Evolutionary conservation across 305 asterid genomes (phyloP).

Genomic region (Galium porrigens): DNA sequence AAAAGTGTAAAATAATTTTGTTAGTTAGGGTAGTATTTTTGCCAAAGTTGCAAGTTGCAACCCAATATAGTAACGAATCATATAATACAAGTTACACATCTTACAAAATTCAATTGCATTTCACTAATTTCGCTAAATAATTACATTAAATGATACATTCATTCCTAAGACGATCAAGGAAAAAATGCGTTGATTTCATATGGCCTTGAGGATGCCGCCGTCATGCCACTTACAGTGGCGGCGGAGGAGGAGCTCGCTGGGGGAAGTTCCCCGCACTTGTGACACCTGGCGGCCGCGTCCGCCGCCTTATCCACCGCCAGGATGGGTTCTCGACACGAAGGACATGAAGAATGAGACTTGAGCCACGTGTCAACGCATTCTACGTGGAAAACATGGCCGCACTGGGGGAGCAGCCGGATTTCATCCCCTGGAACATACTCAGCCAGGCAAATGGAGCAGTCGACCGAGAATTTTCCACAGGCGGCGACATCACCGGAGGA

Average conservation of each 20-base stretch:
- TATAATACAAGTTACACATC: no score
- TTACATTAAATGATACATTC: neutral
- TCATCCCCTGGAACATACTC: constrained; percentile 52
- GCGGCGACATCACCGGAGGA: neutral
- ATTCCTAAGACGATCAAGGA: neutral
- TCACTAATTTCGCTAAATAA: neutral
- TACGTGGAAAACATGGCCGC: constrained; percentile 63
- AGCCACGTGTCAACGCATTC: constrained; percentile 66
- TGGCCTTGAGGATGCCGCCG: neutral
- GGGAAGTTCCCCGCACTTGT: constrained; percentile 42
- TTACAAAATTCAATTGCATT: neutral
- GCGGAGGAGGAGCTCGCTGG: constrained; percentile 9
- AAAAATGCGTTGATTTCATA: constrained; percentile 2
- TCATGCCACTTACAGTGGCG: neutral
- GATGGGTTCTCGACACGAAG: constrained; percentile 50
- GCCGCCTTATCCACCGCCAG: constrained; percentile 21
- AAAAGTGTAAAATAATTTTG: neutral
- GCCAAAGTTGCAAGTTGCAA: neutral
- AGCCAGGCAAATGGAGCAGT: constrained; percentile 63
- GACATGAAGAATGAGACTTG: constrained; percentile 54
- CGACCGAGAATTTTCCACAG: constrained; percentile 24
- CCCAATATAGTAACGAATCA: neutral
- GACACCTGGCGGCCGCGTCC: constrained; percentile 21
- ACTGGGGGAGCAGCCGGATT: constrained; percentile 52
- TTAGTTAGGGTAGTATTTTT: neutral